phyloP scores from a whole-genome alignment of 768 basidiomycete species.

The Naematelia aurantialba region DNA sequence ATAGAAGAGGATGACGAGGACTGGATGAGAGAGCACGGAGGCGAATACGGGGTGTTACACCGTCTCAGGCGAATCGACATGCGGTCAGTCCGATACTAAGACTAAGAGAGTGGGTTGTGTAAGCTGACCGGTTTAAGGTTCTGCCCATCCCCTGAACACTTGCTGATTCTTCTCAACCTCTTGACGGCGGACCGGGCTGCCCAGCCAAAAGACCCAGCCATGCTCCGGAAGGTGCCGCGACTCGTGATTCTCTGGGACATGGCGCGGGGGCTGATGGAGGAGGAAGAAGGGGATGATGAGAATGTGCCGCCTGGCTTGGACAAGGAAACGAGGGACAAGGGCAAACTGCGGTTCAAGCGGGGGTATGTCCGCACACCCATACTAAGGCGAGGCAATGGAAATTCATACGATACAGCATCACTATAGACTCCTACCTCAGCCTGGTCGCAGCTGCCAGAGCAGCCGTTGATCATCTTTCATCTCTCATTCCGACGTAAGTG shows the following conservation, averaged over 20 bases:
- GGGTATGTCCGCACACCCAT: slow-evolving; percentile 2
- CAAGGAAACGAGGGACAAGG: background rate
- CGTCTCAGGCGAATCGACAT: slow-evolving; percentile 30
- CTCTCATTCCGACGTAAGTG: slow-evolving; percentile 17
- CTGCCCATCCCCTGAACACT: slow-evolving; percentile 31
- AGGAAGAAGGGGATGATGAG: slow-evolving; percentile 25
- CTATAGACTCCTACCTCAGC: slow-evolving; percentile 32
- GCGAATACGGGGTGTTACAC: slow-evolving; percentile 19
- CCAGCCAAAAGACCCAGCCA: slow-evolving; percentile 2
- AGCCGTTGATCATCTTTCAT: slow-evolving; percentile 24
- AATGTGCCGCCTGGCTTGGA: slow-evolving; percentile 11
- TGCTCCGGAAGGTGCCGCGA: slow-evolving; percentile 17
- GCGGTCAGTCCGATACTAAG: slow-evolving; percentile 16
- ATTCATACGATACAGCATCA: slow-evolving; percentile 16
- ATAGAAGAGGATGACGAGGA: slow-evolving; percentile 43
- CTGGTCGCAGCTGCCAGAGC: slow-evolving; percentile 23
- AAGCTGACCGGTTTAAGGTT: slow-evolving; percentile 14
- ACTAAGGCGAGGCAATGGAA: background rate
- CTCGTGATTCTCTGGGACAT: slow-evolving; percentile 37
- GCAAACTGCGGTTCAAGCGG: slow-evolving; percentile 13
- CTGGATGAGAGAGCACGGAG: slow-evolving; percentile 28
- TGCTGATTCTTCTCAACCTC: slow-evolving; percentile 26
- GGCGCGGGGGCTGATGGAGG: slow-evolving; percentile 31
- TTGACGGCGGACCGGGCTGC: slow-evolving; percentile 11
- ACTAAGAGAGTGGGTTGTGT: background rate